Conservation (phyloP, 2,329 filamentous ascomycete genomes). For the Alternaria infectoria region DNA sequence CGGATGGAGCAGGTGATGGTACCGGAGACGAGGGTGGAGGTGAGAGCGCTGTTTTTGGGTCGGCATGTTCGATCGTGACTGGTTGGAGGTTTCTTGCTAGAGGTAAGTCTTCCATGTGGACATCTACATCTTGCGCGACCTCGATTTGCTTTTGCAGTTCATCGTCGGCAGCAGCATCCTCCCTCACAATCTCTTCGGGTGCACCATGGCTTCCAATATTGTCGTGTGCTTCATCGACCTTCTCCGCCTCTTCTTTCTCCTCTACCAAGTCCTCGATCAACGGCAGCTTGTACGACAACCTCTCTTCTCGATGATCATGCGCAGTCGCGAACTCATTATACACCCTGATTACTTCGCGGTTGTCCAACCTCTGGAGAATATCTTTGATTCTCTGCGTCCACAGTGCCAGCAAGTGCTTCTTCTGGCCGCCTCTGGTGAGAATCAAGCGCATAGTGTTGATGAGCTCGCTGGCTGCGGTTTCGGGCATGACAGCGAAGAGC, state of each 20-base stretch:
- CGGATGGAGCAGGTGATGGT: background rate
- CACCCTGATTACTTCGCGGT: background rate
- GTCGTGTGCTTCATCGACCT: background rate
- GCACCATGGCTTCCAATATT: background rate
- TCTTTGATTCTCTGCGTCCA: background rate
- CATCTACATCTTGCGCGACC: background rate
- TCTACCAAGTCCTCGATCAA: background rate
- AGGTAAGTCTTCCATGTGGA: background rate
- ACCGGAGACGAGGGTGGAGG: background rate
- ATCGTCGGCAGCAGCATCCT: background rate
- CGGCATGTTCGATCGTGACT: background rate
- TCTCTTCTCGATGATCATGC: background rate
- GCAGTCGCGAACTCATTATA: background rate
- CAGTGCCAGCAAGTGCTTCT: background rate
- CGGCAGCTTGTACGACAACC: conserved; percentile 6
- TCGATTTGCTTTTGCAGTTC: background rate
- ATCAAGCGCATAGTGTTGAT: background rate
- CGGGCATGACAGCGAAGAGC: background rate
- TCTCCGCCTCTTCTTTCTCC: background rate
- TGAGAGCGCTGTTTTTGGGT: background rate
- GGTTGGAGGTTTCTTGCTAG: background rate
- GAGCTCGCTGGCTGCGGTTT: background rate
- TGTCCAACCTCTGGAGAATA: background rate
- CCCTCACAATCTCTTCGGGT: accelerated
- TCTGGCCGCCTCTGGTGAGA: background rate